These are phyloP conservation scores for Fusarium secorum DNA, from an alignment of 2,329 filamentous ascomycete genomes.

Conservation along the genomic window DNA sequence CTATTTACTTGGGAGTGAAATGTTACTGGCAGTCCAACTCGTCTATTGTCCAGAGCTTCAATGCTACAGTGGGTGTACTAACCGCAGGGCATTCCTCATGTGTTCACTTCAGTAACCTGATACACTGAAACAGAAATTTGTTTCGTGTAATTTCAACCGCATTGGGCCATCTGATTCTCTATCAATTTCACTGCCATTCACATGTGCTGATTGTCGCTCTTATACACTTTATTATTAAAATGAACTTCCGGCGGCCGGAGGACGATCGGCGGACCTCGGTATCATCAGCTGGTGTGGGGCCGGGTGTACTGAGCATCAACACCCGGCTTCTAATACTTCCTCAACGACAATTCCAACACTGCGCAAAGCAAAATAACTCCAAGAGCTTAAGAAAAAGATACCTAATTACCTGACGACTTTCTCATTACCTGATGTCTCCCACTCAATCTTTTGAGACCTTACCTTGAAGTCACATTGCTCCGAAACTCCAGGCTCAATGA, in stretches of 20 bases:
- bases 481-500: constrained; percentile 3
- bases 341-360: neutral
- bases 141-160: neutral
- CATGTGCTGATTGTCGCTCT: neutral
- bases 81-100: neutral
- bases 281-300: constrained; percentile 5
- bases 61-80: neutral
- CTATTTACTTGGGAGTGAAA: neutral
- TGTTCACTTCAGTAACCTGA: neutral
- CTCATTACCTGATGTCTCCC: neutral
- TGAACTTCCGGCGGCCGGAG: neutral
- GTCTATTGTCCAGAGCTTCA: neutral
- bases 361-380: neutral
- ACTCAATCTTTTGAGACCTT: neutral
- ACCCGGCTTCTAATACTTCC: neutral
- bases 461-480: neutral
- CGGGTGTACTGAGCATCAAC: neutral
- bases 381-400: no score
- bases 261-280: constrained; percentile 22
- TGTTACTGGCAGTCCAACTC: neutral
- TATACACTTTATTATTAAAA: neutral
- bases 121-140: neutral
- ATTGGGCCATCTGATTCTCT: neutral
- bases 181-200: neutral
- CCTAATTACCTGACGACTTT: no score